Conservation (phyloP, 768 basidiomycete species). For the Paxillus involutus region DNA sequence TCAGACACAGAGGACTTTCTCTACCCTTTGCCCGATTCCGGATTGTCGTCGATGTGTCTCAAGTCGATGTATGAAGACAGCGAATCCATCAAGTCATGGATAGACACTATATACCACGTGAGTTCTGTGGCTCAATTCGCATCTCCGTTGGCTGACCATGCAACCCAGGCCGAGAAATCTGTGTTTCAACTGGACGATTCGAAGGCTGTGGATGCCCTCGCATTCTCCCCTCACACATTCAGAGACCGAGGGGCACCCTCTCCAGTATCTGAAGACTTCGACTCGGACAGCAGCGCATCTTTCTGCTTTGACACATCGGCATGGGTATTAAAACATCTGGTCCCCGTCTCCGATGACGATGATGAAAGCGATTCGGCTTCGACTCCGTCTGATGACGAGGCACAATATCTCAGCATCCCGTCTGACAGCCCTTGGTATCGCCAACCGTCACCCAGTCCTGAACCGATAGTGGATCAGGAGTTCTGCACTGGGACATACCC, state of each 20-base stretch:
- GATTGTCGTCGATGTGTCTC: slow-evolving; percentile 4
- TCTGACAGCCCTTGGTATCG: slow-evolving; percentile 40
- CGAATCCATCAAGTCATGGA: slow-evolving; percentile 27
- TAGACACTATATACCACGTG: slow-evolving; percentile 23
- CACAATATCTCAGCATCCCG: slow-evolving; percentile 41
- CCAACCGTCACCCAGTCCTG: slow-evolving; percentile 27
- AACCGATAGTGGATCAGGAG: slow-evolving; percentile 20
- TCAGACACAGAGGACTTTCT: slow-evolving; percentile 10
- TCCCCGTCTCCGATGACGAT: slow-evolving; percentile 17
- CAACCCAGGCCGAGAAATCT: slow-evolving; percentile 14
- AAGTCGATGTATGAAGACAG: slow-evolving; percentile 25
- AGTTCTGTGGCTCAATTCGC: slow-evolving; percentile 2
- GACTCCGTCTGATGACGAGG: slow-evolving; percentile 25
- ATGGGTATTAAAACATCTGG: slow-evolving; percentile 8
- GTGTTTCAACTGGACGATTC: slow-evolving; percentile 2
- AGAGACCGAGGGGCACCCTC: slow-evolving; percentile 12
- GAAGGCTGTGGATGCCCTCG: slow-evolving; percentile 3
- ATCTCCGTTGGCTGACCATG: not conserved
- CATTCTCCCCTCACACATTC: slow-evolving; percentile 21
- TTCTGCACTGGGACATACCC: slow-evolving; percentile 17
- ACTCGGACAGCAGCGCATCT: slow-evolving; percentile 16
- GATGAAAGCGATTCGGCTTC: slow-evolving; percentile 21
- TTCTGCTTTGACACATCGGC: slow-evolving; percentile 10
- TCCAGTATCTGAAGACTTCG: slow-evolving; percentile 23
- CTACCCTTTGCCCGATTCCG: slow-evolving; percentile 10